Base-by-base conservation (phyloP, 2,329 filamentous ascomycete genomes). In the Aspergillus aculeatinus region DNA sequence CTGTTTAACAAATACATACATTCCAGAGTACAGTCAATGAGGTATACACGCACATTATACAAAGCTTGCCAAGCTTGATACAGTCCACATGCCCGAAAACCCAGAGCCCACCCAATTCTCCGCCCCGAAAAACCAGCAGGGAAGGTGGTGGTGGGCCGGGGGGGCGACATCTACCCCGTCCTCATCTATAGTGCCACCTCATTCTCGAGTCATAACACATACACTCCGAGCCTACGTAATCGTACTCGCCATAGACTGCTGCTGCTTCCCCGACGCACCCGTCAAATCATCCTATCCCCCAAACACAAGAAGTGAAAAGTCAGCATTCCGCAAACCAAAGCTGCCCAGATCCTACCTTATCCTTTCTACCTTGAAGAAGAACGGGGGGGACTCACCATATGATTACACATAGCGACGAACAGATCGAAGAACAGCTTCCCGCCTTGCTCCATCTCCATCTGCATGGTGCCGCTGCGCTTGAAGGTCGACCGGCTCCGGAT, bases 401-500 rank as follows among this genome's bases (percentile, higher is more conserved):
- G 91, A 74, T 96, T 96, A 78, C 90, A 92, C 78, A 96, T 86
- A 19, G 93, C 92, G 54, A 96, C 93, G 74, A 96, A 97, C 49
- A 96, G 82, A 73, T 96, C 93, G 73, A 96, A 97, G 80, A 96
- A 96, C 60, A 96, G 82, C 71, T 90, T 90, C 57, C 91, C 91
- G 29, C 93, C 93, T 63, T 87, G 86, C 75, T 90, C 90, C 92
- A 97, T 96, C 80, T 96, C 92, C 67, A 91, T 86, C 78, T 96
- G 93, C 92, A 96, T 96, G 3, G 92, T 96, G 57, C 92, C 92
- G 76, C 92, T 96, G 58, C 91, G 85, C 82, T 96, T 96, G 79
- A 97, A 96, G 2, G 91, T 96, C 72, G 86, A 85, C 66, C 93
- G 86, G 68, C 89, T 91, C 65, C 92, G 88, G 73, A 96, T 96